Conservation (phyloP, 139 green algal genomes). For the Edaphochlamys debaryana region DNA sequence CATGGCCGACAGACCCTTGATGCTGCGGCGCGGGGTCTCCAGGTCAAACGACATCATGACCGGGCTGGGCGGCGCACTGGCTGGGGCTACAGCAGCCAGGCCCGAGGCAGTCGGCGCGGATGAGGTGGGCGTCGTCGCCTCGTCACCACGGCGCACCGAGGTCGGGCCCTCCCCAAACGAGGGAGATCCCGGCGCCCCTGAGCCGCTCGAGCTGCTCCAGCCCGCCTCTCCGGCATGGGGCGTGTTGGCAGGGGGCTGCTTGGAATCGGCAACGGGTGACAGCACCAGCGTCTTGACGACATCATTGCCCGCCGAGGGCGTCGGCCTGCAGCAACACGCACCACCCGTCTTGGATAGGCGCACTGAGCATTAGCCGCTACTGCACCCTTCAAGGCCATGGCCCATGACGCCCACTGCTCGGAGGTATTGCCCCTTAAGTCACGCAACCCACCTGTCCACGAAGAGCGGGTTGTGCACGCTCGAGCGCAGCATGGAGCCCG, state of each 20-base stretch:
- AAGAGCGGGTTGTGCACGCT: slow-evolving; percentile 27
- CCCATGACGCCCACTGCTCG: no score
- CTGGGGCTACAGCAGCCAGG: not conserved
- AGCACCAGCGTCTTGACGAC: slow-evolving; percentile 7
- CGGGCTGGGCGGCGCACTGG: not conserved
- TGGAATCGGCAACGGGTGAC: not conserved
- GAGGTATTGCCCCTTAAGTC: no score
- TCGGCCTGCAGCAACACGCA: slow-evolving; percentile 4
- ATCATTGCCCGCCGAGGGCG: not conserved
- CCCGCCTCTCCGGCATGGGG: not conserved
- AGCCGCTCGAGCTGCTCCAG: slow-evolving; percentile 10
- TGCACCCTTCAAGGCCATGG: no score
- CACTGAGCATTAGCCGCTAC: no score
- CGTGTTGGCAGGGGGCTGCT: no score
- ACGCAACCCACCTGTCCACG: slow-evolving; percentile 1
- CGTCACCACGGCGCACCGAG: not conserved
- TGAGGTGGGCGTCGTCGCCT: not conserved
- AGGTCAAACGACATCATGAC: not conserved
- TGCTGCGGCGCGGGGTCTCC: slow-evolving; percentile 25
- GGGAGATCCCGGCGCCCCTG: not conserved
- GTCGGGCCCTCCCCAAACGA: no score
- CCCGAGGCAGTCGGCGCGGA: not conserved
- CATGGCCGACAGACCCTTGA: slow-evolving; percentile 16
- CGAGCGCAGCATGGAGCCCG: not conserved
- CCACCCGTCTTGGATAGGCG: no score